phyloP scores from a whole-genome alignment of 2,329 filamentous ascomycete species.

The Xylariomycetidae sp. region DNA sequence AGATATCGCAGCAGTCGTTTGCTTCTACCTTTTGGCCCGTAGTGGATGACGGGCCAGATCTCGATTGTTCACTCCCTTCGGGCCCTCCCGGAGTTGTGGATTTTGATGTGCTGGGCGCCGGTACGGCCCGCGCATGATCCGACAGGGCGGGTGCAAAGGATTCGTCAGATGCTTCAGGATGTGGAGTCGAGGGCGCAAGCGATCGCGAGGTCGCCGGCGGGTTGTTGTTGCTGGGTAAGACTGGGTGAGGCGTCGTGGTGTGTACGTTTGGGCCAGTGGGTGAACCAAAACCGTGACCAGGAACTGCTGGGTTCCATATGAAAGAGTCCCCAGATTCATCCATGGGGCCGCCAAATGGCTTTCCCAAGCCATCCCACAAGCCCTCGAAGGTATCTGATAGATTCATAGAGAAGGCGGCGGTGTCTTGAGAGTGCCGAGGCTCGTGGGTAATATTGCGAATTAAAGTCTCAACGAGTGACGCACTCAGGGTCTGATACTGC shows the following conservation, averaged over 20 bases:
- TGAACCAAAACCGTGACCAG: no score
- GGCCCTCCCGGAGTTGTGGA: constrained; percentile 10
- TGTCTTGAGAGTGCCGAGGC: constrained; percentile 14
- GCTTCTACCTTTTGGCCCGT: constrained; percentile 35
- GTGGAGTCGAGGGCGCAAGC: constrained; percentile 5
- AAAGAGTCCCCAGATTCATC: no score
- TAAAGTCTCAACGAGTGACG: constrained; percentile 37
- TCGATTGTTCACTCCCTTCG: neutral
- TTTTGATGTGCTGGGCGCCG: constrained; percentile 10
- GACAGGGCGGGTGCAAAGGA: constrained; percentile 14
- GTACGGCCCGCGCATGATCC: constrained; percentile 7
- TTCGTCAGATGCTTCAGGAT: constrained; percentile 13
- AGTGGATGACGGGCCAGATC: constrained; percentile 11
- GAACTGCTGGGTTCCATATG: no score
- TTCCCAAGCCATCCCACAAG: constrained; percentile 17
- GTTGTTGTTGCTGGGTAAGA: no score
- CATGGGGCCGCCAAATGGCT: constrained; percentile 10
- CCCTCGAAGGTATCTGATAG: constrained; percentile 15
- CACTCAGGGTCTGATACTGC: constrained; percentile 37
- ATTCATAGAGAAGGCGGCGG: constrained; percentile 10
- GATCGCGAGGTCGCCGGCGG: constrained; percentile 7
- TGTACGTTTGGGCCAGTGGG: no score
- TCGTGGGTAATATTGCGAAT: constrained; percentile 23
- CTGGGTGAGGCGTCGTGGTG: no score
- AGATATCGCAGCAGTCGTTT: constrained; percentile 44